phyloP scores from a whole-genome alignment of 2,329 filamentous ascomycete genomes.

The Ophioceras dolichostomum region DNA sequence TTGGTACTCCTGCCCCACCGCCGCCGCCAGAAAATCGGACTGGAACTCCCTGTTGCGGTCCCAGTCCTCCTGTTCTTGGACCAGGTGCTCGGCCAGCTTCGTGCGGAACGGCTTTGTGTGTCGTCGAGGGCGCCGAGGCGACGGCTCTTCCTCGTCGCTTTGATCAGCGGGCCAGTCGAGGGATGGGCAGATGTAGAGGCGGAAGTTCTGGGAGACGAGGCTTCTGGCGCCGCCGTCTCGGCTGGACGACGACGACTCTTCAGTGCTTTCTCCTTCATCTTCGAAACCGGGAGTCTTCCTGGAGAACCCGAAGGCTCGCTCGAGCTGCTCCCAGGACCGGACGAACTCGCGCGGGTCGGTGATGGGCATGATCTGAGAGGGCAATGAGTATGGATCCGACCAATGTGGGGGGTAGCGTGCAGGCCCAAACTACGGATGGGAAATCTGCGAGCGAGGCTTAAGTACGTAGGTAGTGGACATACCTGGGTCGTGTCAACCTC shows the following conservation, averaged over 20 bases:
- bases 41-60: neutral
- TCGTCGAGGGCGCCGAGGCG: too few relatives aligned
- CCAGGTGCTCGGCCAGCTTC: neutral
- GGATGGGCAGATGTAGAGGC: neutral
- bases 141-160: neutral
- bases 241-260: too few relatives aligned
- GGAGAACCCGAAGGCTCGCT: slow-evolving; percentile 2
- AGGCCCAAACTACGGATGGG: too few relatives aligned
- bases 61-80: neutral
- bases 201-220: neutral
- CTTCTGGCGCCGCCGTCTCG: too few relatives aligned
- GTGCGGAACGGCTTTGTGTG: neutral
- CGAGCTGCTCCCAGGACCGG: slow-evolving; percentile 2
- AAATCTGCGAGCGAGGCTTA: too few relatives aligned
- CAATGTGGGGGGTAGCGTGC: too few relatives aligned
- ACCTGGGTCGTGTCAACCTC: too few relatives aligned
- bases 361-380: neutral
- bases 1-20: neutral
- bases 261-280: too few relatives aligned
- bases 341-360: neutral
- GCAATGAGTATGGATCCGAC: too few relatives aligned
- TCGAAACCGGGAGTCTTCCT: neutral
- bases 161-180: neutral
- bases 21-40: neutral
- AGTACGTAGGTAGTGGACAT: too few relatives aligned